phyloP scores from a whole-genome alignment of 768 basidiomycete genomes.

The Leccinum boreale region DNA sequence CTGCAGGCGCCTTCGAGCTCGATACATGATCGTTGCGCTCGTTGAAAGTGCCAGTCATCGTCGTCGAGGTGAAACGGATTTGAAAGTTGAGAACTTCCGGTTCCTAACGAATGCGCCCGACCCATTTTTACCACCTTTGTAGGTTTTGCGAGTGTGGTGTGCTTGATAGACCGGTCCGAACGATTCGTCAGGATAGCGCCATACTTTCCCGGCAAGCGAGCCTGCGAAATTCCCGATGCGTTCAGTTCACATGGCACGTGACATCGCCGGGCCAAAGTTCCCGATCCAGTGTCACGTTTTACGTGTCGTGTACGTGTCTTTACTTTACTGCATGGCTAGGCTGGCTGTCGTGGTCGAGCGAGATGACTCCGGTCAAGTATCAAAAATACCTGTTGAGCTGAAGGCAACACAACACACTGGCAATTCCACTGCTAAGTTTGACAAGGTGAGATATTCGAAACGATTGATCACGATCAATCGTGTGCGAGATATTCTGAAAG shows the following conservation, averaged over 20 bases:
- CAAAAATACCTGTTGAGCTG: constrained; percentile 13
- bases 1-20: too few species aligned
- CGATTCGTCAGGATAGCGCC: constrained; percentile 22
- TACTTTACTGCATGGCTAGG: not conserved
- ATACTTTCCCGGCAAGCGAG: constrained; percentile 8
- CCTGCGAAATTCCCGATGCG: constrained; percentile 5
- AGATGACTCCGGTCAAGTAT: constrained; percentile 20
- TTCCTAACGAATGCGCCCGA: not conserved
- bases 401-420: not conserved
- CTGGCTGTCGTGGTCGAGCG: constrained; percentile 17
- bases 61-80: not conserved
- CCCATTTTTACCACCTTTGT: constrained; percentile 10
- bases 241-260: too few species aligned
- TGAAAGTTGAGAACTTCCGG: not conserved
- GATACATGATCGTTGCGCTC: too few species aligned
- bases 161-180: not conserved
- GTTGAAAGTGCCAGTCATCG: not conserved
- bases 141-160: constrained; percentile 4
- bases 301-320: not conserved
- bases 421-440: not conserved
- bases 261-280: too few species aligned
- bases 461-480: not conserved
- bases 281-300: not conserved
- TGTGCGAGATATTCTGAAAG: not conserved
- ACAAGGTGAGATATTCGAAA: constrained; percentile 16